Base-by-base conservation (phyloP, 345 rosid genomes). In the Diplotaxis tenuifolia region DNA sequence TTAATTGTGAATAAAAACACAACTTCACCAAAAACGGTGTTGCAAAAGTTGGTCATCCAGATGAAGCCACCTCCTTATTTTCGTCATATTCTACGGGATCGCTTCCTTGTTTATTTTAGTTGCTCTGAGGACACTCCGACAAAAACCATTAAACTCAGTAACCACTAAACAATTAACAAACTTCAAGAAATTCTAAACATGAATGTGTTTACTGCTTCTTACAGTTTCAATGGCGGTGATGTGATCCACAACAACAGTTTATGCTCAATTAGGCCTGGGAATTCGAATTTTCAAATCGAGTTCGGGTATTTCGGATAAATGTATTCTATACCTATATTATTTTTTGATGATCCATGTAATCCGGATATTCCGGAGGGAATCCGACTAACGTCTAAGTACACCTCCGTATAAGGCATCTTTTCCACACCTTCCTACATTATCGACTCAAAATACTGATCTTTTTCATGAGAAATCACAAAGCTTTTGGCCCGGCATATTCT, bases 21-120 rank as follows among this genome's bases (percentile, higher is more conserved):
- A 70, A 59, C 47, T 58, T 70, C 59, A 60, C 21, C 23, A 22
- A 63, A 59, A 36, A 15, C n/a, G 3, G 61, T 49, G 56, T 18
- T 62, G 38, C 42, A 19, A 74, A 68, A 80, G 78, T 83, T 70
- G 91, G 81, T 83, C 83, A 85, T 84, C 88, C 20, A 76, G 56
- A 72, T 54, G 1, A 57, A 31, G 36, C 28, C 67, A 34, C 19
- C 7, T 10, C 29, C 74, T 63, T 52, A 19, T 64, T 82, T 60
- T 25, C 72, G 77, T 62, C 72, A 31, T 27, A 71, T 73, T 27
- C 52, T 58, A 12, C 55, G 40, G 3, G n/a, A 50, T 29, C 59
- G 34, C 63, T 79, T 61, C 32, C 68, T 67, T 62, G 53, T 40
- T 21, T 16, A 29, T 72, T 65, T 22, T 12, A 31, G 61, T 15